Percentiles rank a stretch among this genome's conserved stretches.
These are phyloP conservation scores for Marchantia polymorpha DNA, from an alignment of 225 moss, liverwort and hornwort genomes.

Conservation along the genomic window DNA sequence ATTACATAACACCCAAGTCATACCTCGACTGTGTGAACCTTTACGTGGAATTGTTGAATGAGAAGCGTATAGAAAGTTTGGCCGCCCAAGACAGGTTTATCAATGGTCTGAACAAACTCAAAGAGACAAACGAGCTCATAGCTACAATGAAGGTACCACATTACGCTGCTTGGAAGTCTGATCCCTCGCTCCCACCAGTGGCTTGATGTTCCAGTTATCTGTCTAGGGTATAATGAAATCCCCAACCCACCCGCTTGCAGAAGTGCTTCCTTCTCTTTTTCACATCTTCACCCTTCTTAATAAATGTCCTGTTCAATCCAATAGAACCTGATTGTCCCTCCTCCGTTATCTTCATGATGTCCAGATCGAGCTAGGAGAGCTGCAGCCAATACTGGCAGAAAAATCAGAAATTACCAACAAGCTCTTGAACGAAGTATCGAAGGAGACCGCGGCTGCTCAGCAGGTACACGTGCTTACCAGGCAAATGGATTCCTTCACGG, in stretches of 20 bases:
- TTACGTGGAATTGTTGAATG: slow-evolving; percentile 63
- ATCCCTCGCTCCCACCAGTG: neutral
- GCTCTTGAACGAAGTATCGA: slow-evolving; percentile 65
- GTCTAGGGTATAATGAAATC: too few species aligned
- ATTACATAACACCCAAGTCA: slow-evolving; percentile 94
- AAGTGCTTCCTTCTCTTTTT: neutral
- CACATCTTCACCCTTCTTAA: neutral
- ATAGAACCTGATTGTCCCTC: neutral
- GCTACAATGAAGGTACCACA: slow-evolving; percentile 72
- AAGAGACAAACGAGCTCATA: slow-evolving; percentile 89
- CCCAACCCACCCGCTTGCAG: slow-evolving; percentile 2
- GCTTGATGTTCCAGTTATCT: neutral
- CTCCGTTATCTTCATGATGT: neutral
- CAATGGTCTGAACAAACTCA: slow-evolving; percentile 82
- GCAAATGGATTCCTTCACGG: neutral
- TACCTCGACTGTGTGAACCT: slow-evolving; percentile 89
- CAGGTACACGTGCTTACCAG: slow-evolving; percentile 39
- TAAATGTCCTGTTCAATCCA: neutral
- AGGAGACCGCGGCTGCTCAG: slow-evolving; percentile 68
- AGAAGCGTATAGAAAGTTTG: slow-evolving; percentile 73
- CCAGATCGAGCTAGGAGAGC: slow-evolving; percentile 68
- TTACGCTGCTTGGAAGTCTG: neutral
- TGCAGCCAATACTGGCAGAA: slow-evolving; percentile 76
- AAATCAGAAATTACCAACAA: slow-evolving; percentile 79
- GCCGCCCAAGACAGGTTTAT: slow-evolving; percentile 78